A percentile compares a stretch with the other conserved stretches of the same genome.
These are phyloP conservation scores for Termitomyces sp. DNA, from an alignment of 768 basidiomycete species.

Conservation along the genomic window DNA sequence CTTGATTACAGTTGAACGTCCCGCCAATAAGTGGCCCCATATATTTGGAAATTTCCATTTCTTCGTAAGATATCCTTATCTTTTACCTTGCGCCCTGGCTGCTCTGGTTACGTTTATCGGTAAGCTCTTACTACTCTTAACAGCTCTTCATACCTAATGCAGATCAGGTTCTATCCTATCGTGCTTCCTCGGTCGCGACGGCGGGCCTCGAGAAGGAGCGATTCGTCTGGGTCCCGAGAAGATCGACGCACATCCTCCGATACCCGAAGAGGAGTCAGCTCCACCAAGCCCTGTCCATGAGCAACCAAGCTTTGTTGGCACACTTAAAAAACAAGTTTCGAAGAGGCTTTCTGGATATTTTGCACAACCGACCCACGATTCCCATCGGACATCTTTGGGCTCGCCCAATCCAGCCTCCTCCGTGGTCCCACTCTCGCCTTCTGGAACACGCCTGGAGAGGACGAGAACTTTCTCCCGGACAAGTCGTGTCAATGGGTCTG, in stretches of 20 bases:
- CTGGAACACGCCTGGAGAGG: slow-evolving; percentile 35
- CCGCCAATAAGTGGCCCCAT: slow-evolving; percentile 81
- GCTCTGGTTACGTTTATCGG: slow-evolving; percentile 70
- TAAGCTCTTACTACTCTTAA: slow-evolving; percentile 22
- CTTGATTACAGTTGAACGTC: slow-evolving; percentile 62
- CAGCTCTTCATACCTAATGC: slow-evolving; percentile 1
- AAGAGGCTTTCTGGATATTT: slow-evolving; percentile 56
- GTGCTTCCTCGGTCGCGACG: slow-evolving; percentile 87
- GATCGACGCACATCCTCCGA: slow-evolving; percentile 37
- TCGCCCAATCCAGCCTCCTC: slow-evolving; percentile 33
- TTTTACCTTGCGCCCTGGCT: slow-evolving; percentile 81
- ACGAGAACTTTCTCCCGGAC: slow-evolving; percentile 47
- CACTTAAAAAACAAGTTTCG: slow-evolving; percentile 45
- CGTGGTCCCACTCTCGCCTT: slow-evolving; percentile 40
- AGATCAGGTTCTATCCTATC: slow-evolving; percentile 74
- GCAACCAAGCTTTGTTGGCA: slow-evolving; percentile 30
- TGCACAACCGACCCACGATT: slow-evolving; percentile 41
- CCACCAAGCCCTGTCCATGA: slow-evolving; percentile 39
- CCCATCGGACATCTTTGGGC: slow-evolving; percentile 18
- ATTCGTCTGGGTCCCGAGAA: slow-evolving; percentile 86
- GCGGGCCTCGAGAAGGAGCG: slow-evolving; percentile 80
- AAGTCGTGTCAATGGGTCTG: slow-evolving; percentile 66
- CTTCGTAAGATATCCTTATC: slow-evolving; percentile 81
- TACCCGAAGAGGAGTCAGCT: slow-evolving; percentile 59
- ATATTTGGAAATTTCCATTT: slow-evolving; percentile 60